phyloP scores from a whole-genome alignment of 768 basidiomycete genomes.

The Naganishia friedmannii region DNA sequence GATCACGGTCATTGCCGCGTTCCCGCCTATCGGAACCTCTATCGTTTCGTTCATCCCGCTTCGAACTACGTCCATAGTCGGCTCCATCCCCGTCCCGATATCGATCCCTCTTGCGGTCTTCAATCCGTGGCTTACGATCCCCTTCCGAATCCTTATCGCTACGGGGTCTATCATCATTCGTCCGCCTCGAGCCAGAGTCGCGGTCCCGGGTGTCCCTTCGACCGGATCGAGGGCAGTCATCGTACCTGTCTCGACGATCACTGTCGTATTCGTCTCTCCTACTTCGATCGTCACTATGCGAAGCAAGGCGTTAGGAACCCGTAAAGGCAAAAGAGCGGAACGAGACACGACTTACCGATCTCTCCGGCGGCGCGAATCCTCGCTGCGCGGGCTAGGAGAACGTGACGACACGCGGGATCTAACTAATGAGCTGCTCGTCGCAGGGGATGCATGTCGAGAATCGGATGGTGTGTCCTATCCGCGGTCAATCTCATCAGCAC shows the following conservation, averaged over 20 bases:
- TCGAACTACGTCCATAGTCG: neutral
- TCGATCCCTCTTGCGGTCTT: constrained; percentile 34
- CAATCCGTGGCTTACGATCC: constrained; percentile 33
- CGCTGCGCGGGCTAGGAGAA: constrained; percentile 34
- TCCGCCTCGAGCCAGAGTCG: constrained; percentile 21
- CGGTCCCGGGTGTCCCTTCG: constrained; percentile 24
- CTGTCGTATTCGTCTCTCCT: constrained; percentile 34
- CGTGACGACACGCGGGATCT: constrained; percentile 28
- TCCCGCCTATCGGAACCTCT: constrained; percentile 28
- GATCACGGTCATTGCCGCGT: constrained; percentile 24
- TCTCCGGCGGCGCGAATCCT: constrained; percentile 18
- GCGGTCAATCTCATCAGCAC: neutral
- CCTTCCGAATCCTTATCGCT: constrained; percentile 32
- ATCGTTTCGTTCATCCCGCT: constrained; percentile 2
- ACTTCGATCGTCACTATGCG: constrained; percentile 29
- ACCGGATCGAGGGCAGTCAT: neutral
- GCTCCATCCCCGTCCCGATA: constrained; percentile 27
- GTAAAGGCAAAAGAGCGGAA: neutral
- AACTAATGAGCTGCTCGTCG: constrained; percentile 19
- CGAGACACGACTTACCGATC: constrained; percentile 21
- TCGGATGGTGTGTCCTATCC: constrained; percentile 17
- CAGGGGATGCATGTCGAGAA: constrained; percentile 22
- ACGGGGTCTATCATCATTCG: constrained; percentile 14
- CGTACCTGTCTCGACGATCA: constrained; percentile 30
- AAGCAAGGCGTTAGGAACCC: constrained; percentile 2